A percentile compares a stretch with the other conserved stretches of the same genome.
These are phyloP conservation scores for Epichloe aotearoae DNA, from an alignment of 2,329 filamentous ascomycete genomes.

Conservation along the genomic window DNA sequence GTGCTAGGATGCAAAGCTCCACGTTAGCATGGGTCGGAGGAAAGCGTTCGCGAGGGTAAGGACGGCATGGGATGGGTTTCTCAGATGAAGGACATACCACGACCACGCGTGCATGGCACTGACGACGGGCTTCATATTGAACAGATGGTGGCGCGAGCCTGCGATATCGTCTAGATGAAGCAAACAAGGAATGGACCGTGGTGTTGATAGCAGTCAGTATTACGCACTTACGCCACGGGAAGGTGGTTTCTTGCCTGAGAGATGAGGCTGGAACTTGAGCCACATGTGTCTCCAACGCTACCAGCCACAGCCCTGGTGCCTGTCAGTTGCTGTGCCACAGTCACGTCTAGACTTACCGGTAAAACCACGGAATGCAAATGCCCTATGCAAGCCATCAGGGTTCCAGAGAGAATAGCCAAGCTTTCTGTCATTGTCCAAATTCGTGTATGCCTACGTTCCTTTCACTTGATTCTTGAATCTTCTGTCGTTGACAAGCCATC, in stretches of 20 bases:
- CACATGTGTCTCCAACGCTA: neutral
- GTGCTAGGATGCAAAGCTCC: constrained; percentile 39
- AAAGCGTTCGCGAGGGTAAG: neutral
- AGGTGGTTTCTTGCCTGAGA: neutral
- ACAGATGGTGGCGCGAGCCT: constrained; percentile 6
- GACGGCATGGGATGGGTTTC: neutral
- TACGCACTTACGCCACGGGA: neutral
- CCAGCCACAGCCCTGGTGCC: neutral
- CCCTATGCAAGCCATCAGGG: no score
- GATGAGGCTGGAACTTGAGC: neutral
- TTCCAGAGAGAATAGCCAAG: no score
- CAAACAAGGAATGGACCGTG: neutral
- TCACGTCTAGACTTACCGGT: no score
- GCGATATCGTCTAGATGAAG: neutral
- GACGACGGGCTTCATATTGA: constrained; percentile 85
- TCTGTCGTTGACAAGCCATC: neutral
- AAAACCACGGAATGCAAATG: no score
- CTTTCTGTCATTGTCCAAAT: no score
- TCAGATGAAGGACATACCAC: constrained; percentile 48
- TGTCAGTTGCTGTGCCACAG: no score
- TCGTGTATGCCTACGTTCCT: no score
- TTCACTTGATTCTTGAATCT: no score
- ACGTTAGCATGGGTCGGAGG: constrained; percentile 11
- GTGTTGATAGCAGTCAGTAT: neutral
- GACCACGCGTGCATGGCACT: constrained; percentile 88